A percentile compares a stretch with the other conserved stretches of the same genome.
Conservation (phyloP, 805 yeast species). For the Maudiozyma saulgeensis region DNA sequence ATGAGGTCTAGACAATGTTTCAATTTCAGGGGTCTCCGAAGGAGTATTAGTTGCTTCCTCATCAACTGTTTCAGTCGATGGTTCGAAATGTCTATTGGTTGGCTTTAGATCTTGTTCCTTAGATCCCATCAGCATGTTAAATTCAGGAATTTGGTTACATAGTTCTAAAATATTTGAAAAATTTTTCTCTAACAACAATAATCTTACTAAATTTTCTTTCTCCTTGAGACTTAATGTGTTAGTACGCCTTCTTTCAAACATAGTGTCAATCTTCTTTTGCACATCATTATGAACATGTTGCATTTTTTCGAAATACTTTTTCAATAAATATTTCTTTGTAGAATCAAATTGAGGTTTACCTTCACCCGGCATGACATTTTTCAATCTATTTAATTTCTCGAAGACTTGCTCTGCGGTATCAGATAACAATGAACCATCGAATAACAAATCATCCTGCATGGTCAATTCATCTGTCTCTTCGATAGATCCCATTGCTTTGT, state of each 20-base stretch:
- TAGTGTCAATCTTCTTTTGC: conserved; percentile 43
- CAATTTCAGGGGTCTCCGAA: background rate
- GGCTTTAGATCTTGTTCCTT: conserved; percentile 1
- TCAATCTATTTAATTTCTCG: conserved; percentile 29
- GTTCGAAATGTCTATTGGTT: conserved; percentile 7
- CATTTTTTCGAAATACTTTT: conserved; percentile 35
- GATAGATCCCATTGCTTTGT: conserved; percentile 36
- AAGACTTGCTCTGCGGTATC: conserved; percentile 61
- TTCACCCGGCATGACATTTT: background rate
- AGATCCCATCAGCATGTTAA: conserved; percentile 9
- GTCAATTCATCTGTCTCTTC: conserved; percentile 28
- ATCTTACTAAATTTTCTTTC: conserved; percentile 62
- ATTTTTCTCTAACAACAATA: conserved; percentile 61
- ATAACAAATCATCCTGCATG: conserved; percentile 49
- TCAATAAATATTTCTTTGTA: conserved; percentile 31
- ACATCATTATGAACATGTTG: conserved; percentile 29
- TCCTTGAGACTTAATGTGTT: conserved; percentile 53
- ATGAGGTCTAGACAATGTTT: conserved; percentile 40
- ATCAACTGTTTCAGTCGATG: background rate
- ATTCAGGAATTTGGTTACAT: conserved; percentile 23
- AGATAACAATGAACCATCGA: conserved; percentile 65
- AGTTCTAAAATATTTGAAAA: conserved; percentile 43
- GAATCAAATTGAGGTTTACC: conserved; percentile 14
- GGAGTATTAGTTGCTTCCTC: background rate
- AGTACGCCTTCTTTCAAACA: conserved; percentile 49